These are phyloP conservation scores for Naganishia vaughanmartiniae DNA, from an alignment of 768 basidiomycete species.

Conservation along the genomic window DNA sequence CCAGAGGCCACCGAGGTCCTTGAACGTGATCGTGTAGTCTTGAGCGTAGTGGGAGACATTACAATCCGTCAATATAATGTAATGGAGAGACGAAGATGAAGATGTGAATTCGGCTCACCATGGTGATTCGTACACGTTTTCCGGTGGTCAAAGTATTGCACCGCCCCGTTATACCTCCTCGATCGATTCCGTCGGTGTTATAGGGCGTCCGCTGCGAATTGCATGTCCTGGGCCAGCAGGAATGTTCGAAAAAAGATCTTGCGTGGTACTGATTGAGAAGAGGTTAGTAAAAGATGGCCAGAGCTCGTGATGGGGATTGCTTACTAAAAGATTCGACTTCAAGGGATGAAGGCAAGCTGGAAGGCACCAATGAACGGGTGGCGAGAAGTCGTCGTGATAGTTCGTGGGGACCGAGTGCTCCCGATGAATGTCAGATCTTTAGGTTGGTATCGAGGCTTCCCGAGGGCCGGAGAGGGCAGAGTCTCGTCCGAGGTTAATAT, in stretches of 20 bases:
- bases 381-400: too few relatives aligned
- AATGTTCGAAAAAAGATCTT: not conserved
- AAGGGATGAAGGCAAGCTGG: too few relatives aligned
- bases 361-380: not conserved
- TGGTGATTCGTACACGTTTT: not conserved
- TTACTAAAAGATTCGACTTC: not conserved
- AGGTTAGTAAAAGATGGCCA: not conserved
- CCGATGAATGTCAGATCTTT: too few relatives aligned
- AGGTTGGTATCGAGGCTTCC: not conserved
- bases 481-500: not conserved
- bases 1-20: not conserved
- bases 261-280: not conserved
- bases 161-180: not conserved
- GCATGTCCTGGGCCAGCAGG: not conserved
- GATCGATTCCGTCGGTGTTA: constrained; percentile 11
- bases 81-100: not conserved
- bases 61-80: not conserved
- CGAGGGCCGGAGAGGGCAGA: not conserved
- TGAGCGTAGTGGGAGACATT: not conserved
- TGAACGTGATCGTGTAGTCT: not conserved
- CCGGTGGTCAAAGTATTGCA: not conserved
- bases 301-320: not conserved
- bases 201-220: not conserved
- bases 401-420: too few relatives aligned
- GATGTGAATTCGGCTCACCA: not conserved